Percentiles rank a stretch among this genome's conserved stretches.
Evolutionary conservation across 257 asterid species (phyloP).

Genomic region (Eucommia ulmoides): DNA sequence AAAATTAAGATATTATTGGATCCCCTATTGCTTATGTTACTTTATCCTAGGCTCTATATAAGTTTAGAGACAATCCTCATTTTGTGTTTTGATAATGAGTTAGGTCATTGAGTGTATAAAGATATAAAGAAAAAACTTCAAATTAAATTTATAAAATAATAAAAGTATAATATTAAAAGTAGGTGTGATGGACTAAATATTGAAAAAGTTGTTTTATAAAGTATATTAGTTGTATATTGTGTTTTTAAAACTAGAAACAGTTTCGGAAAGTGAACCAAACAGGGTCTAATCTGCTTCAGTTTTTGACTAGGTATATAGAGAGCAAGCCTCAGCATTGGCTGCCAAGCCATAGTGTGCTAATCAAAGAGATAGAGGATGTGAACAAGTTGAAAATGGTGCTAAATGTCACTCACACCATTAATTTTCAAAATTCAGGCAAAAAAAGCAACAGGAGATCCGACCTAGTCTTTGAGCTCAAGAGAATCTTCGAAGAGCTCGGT

Average conservation of each 20-base stretch:
- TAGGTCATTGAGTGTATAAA: too few relatives aligned
- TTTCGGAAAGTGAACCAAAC: too few relatives aligned
- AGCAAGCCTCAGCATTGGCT: conserved; percentile 61
- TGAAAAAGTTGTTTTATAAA: too few relatives aligned
- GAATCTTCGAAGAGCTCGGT: conserved; percentile 36
- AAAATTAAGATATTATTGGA: too few relatives aligned
- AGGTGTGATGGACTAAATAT: too few relatives aligned
- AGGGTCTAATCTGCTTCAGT: too few relatives aligned
- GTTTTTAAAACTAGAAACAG: too few relatives aligned
- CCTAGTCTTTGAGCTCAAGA: conserved; percentile 44
- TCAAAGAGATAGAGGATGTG: conserved; percentile 53
- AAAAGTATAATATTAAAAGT: background rate
- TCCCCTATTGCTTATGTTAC: too few relatives aligned
- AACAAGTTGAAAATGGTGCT: conserved; percentile 50
- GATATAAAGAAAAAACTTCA: background rate
- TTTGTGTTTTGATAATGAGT: too few relatives aligned
- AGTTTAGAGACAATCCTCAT: too few relatives aligned
- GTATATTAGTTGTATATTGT: background rate
- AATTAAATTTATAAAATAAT: too few relatives aligned
- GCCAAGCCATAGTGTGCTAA: conserved; percentile 37
- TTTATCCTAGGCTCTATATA: too few relatives aligned
- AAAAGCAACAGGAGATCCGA: conserved; percentile 43
- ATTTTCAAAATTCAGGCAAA: conserved; percentile 39
- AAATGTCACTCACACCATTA: conserved; percentile 47
- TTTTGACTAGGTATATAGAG: conserved; percentile 60